Evolutionary conservation across 805 yeast species (phyloP).

Genomic region (Saccharomycopsis olivae): DNA sequence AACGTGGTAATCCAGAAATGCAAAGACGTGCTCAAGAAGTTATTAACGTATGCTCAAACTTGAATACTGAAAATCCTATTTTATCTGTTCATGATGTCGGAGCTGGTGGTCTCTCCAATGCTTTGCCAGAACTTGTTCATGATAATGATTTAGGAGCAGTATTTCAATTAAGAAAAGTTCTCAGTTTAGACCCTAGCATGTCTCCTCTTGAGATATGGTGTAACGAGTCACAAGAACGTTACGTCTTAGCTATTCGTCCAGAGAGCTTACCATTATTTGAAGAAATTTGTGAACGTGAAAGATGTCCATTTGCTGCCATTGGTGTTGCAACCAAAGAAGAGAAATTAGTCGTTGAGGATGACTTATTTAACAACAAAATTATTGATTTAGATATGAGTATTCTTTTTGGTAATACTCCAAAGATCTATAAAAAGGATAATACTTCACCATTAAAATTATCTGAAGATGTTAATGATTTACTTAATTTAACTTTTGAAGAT

Average conservation of each 20-base stretch:
- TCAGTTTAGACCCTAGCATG: conserved; percentile 93
- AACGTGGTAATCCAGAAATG: conserved; percentile 98
- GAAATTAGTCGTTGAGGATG: conserved; percentile 72
- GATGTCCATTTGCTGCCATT: conserved; percentile 93
- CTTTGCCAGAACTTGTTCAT: conserved; percentile 93
- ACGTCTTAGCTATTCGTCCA: conserved; percentile 84
- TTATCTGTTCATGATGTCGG: conserved; percentile 98
- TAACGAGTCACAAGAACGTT: conserved; percentile 98
- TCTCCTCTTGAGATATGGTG: conserved; percentile 99
- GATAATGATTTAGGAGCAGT: conserved; percentile 93
- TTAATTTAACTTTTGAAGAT: conserved; percentile 30
- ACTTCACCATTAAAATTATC: conserved; percentile 48
- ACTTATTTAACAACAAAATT: conserved; percentile 68
- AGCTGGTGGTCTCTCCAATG: conserved; percentile 98
- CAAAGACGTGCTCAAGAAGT: conserved; percentile 99
- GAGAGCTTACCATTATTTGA: conserved; percentile 63
- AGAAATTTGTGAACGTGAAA: conserved; percentile 82
- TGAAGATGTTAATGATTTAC: conserved; percentile 26
- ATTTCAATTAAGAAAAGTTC: conserved; percentile 83
- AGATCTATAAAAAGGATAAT: conserved; percentile 68
- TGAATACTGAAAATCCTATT: conserved; percentile 69
- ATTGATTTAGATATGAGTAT: conserved; percentile 94
- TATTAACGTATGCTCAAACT: conserved; percentile 83
- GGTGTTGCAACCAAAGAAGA: conserved; percentile 88
- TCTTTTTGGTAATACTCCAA: conserved; percentile 94